A percentile compares a stretch with the other conserved stretches of the same genome.
phyloP scores from a whole-genome alignment of 306 rosid genomes.

The Morella rubra region DNA sequence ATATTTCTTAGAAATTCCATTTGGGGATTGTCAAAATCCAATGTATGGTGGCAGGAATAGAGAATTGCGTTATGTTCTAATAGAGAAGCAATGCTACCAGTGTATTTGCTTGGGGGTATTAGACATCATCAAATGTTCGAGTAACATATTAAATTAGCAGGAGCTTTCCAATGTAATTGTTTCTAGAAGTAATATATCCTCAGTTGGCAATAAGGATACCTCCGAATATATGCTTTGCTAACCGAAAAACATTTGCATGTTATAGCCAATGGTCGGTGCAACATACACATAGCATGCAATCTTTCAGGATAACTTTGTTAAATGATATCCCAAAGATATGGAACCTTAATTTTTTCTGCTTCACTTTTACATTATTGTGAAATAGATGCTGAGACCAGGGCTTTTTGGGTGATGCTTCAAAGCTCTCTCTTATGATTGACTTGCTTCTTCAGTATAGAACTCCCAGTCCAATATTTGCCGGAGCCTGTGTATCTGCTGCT shows the following conservation, averaged over 20 bases:
- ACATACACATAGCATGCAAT: neutral
- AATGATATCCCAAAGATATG: neutral
- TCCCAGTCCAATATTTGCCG: conserved; percentile 84
- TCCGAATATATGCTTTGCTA: neutral
- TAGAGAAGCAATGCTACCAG: neutral
- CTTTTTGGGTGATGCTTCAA: neutral
- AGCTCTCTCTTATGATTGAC: neutral
- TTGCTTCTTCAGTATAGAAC: conserved; percentile 53
- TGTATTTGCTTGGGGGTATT: neutral
- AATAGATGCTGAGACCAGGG: neutral
- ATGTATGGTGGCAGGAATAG: neutral
- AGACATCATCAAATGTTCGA: neutral
- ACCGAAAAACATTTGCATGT: neutral
- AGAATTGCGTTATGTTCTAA: too few relatives aligned
- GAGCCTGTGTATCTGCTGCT: conserved; percentile 68
- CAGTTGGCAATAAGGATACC: neutral
- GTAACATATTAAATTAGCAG: neutral
- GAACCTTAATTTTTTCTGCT: neutral
- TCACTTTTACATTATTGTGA: neutral
- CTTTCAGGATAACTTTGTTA: neutral
- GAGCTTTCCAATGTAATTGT: neutral
- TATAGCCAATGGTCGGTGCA: neutral
- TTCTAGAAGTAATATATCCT: neutral
- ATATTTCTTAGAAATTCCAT: neutral
- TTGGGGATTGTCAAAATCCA: neutral